Percentiles rank a stretch among this genome's conserved stretches.
Evolutionary conservation across 225 moss, liverwort and hornwort genomes (phyloP).

Genomic region (Takakia lepidozioides): DNA sequence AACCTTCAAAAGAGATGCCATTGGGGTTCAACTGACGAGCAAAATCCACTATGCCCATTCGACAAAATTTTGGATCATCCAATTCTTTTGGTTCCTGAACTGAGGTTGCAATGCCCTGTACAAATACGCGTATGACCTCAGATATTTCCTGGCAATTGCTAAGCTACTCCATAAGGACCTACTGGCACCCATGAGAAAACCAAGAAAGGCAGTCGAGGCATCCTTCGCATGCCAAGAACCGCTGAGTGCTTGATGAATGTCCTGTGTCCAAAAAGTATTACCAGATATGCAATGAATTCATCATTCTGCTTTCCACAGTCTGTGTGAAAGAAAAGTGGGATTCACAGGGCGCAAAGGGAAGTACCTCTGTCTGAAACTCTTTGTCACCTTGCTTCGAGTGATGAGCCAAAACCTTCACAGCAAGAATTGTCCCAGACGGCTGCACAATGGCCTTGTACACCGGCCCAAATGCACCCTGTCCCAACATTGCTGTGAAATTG

Average conservation of each 20-base stretch:
- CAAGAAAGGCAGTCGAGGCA: no score
- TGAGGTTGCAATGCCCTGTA: no score
- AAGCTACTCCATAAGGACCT: no score
- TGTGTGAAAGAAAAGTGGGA: background rate
- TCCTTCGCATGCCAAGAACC: no score
- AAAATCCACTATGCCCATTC: no score
- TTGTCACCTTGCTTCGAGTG: conserved; percentile 95
- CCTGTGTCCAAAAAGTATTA: background rate
- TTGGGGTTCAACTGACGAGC: no score
- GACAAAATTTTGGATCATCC: no score
- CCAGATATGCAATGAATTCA: background rate
- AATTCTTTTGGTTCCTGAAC: no score
- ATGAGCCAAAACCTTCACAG: conserved; percentile 85
- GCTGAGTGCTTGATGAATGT: background rate
- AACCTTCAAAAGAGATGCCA: no score
- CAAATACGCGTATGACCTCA: no score
- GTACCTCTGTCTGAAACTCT: conserved; percentile 92
- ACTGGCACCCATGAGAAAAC: no score
- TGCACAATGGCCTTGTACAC: conserved; percentile 87
- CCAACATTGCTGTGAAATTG: conserved; percentile 80
- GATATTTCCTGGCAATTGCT: no score
- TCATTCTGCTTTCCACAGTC: background rate
- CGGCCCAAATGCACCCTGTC: conserved; percentile 89
- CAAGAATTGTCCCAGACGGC: conserved; percentile 70
- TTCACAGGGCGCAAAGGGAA: background rate